Base-by-base conservation (phyloP, 805 yeast species). In the Wickerhamomyces bovis region DNA sequence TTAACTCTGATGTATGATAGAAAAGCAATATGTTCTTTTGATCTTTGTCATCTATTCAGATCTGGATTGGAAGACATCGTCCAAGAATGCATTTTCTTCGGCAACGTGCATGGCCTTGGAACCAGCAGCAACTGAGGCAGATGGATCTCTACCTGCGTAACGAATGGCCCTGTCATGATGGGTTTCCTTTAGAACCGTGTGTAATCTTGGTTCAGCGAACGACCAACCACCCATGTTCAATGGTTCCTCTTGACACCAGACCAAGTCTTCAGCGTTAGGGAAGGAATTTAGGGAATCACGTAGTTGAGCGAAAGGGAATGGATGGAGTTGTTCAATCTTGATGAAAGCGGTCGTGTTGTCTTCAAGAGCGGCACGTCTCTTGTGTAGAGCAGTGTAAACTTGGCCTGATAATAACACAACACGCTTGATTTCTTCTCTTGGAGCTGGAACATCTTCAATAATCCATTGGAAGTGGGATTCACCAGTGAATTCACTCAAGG, bases 221-320 rank as follows among this genome's bases (percentile, higher is more conserved):
- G 84, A 63, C 85, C 85, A 89, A 41, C 87, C 73, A 70, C 99
- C 99, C 83, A 92, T 92, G 76, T 94, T 94, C 72, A 94, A 77
- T 61, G 98, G 98, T 77, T 94, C 99, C 73, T 94, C 99, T 76
- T 94, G 99, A 71, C 95, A 85, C 92, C 90, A 94, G 42, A 90
- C 95, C 56, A 94, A 72, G 67, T 94, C 99, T 67, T 85, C 83
- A 52, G 84, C 66, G 67, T 81, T 81, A 62, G 95, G 89, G 76
- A 85, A 94, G 42, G 81, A 66, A 70, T 85, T 75, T 60, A 94
- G 72, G 23, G 88, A 72, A 57, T 92, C 97, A 65, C 88, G 84
- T 60, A 94, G 71, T 74, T 88, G 97, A 47, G 94, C 90, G 72
- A 75, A 94, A 70, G 99, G 99, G 97, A 94, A 94, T 69, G 99